Percentiles rank a stretch among this genome's conserved stretches.
phyloP scores from a whole-genome alignment of 108 stramenopile genomes.

The Cyclotella choctawhatcheeana region DNA sequence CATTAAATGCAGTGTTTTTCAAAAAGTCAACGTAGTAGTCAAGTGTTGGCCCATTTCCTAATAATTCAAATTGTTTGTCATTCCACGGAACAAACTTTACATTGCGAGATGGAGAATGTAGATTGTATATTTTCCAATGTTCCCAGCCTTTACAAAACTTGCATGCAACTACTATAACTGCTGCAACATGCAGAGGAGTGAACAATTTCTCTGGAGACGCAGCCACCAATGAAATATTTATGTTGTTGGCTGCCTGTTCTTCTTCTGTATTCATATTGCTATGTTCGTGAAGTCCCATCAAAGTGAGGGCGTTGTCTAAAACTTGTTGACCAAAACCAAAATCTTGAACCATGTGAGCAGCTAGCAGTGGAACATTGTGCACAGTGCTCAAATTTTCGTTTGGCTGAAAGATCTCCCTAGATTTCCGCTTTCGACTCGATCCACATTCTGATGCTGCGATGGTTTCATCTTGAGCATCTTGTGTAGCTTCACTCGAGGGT shows the following conservation, averaged over 20 bases:
- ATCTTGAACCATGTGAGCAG: constrained; percentile 55
- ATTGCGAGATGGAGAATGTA: too few species aligned
- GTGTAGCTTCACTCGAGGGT: background rate
- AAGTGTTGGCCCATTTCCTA: constrained; percentile 52
- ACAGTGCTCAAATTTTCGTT: constrained; percentile 26
- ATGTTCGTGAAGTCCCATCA: constrained; percentile 57
- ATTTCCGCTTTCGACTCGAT: constrained; percentile 1
- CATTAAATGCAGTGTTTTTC: constrained; percentile 45
- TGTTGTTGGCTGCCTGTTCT: background rate
- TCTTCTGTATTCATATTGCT: too few species aligned
- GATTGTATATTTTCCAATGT: constrained; percentile 44
- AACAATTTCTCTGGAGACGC: constrained; percentile 39
- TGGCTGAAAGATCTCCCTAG: background rate
- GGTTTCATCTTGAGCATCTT: background rate
- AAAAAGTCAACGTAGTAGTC: constrained; percentile 57
- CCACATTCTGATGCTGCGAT: background rate
- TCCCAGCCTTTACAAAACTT: constrained; percentile 63
- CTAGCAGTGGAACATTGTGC: constrained; percentile 51
- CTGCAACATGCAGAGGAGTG: constrained; percentile 49
- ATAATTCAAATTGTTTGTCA: constrained; percentile 43
- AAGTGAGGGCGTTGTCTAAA: constrained; percentile 52
- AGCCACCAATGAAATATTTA: constrained; percentile 28
- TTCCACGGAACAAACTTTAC: constrained; percentile 49
- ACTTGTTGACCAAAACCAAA: constrained; percentile 64
- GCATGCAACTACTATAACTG: constrained; percentile 63